Evolutionary conservation across 805 yeast species (phyloP), one percentile per base, ranked within the genome.

Genomic region (Wickerhamomyces canadensis): DNA sequence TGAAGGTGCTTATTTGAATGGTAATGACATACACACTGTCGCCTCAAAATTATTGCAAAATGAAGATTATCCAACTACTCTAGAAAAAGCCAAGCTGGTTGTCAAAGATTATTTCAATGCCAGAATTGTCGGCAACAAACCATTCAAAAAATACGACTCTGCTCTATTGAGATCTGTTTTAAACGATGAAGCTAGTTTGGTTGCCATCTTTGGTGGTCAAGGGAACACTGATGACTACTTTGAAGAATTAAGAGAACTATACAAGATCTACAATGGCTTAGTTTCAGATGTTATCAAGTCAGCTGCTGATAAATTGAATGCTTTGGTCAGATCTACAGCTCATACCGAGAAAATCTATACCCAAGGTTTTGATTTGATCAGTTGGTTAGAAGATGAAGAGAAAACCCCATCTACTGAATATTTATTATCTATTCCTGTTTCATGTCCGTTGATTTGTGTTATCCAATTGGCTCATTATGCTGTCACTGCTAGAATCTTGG

Each of bases 171-270:
- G 78, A 44, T 78, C 84, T 35, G 75, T 74, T n/a, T 57, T 67
- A 35, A 69, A 70, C 41, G 65, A 70, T 29, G 64, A 72, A 35
- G 85, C 89, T 31, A 68, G 72, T 43, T 63, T 89, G 39, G 78
- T 74, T 42, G 95, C 97, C 46, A 79, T 93, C 50, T 93, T 91
- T 55, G 98, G 99, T 60, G 99, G 99, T 56, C 99, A 93, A 70
- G 99, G 99, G 65, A 91, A 87, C 69, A 81, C 95, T 36, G 98
- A 93, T 59, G 97, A 93, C 61, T 93, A 87, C 70, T 93, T 93
- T 53, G 96, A 89, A 60, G 99, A 93, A 70, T 76, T 93, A 59
- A 80, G 95, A 61, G 94, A 87, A 48, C 61, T 89, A 42, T 82
- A 84, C 69, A 67, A 76, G 47, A 72, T 80, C 41, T 93, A 93